Base-by-base conservation (phyloP, 176 grass and related monocot genomes). In the Stipa capillata region DNA sequence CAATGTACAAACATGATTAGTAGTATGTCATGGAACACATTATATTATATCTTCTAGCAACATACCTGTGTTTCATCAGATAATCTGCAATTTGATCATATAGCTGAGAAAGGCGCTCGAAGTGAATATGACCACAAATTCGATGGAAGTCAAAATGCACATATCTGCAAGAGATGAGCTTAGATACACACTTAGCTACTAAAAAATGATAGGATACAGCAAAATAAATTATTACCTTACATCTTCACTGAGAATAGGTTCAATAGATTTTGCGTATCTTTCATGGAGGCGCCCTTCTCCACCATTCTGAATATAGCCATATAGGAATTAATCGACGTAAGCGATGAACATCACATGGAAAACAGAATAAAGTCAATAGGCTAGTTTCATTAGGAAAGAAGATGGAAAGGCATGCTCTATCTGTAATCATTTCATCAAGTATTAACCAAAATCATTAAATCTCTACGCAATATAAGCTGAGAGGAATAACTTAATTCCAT, bases 91-190 rank as follows among this genome's bases (percentile, higher is more conserved):
- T 93, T 80, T 98, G 86, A 79, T 89, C 88, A 63, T 95, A 95
- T 58, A 98, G 90, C 63, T 91, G 77, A 76, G 96, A 94, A 29
- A 98, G 96, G n/a, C 86, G 96, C 56, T 95, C 96, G 57, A 98
- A 98, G 72, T 98, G 96, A 79, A 93, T 65, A 87, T 98, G 92
- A 5, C 96, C 96, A 32, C 96, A 98, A 69, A 98, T 89, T 67
- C 68, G 83, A 85, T 98, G 96, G 64, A 98, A 98, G 71, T 98
- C 96, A 58, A 95, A 95, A 87, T 94, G 96, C 52, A 98, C 50
- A 81, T 98, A 98, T 88, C 96, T 98, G 77, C 77, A 80, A 78
- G 47, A 79, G 23, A 27, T 5, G 35, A 23, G 53, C 61, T 87
- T 79, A 25, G 44, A 88, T 43, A 33, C 43, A 66, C 65, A 20